These are phyloP conservation scores for Penicillium palitans DNA, from an alignment of 2,329 filamentous ascomycete genomes.

Conservation along the genomic window DNA sequence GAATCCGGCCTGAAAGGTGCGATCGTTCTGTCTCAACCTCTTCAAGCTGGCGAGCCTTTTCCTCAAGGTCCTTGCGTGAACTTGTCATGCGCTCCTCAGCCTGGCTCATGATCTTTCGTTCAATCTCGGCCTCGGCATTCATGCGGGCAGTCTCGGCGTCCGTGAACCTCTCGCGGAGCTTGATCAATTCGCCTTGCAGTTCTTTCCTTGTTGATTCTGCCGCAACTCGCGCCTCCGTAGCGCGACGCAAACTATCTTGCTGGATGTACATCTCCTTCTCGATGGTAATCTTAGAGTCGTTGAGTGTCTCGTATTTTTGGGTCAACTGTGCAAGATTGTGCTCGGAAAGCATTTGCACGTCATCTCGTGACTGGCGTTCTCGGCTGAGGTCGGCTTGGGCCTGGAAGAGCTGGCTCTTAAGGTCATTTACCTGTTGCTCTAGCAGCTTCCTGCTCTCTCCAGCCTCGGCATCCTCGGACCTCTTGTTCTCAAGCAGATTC, in stretches of 20 bases:
- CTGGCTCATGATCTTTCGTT: slow-evolving; percentile 73
- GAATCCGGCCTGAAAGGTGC: slow-evolving; percentile 75
- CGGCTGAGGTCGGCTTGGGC: slow-evolving; percentile 85
- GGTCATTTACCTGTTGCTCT: slow-evolving; percentile 80
- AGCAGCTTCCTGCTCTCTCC: slow-evolving; percentile 77
- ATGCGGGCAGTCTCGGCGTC: slow-evolving; percentile 82
- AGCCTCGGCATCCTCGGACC: slow-evolving; percentile 85
- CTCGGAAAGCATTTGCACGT: slow-evolving; percentile 85
- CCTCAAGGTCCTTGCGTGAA: slow-evolving; percentile 76
- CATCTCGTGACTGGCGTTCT: slow-evolving; percentile 89
- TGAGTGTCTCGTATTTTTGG: slow-evolving; percentile 80
- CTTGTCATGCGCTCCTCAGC: slow-evolving; percentile 78
- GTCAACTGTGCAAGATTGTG: slow-evolving; percentile 82
- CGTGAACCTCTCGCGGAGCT: slow-evolving; percentile 77
- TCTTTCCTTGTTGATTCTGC: slow-evolving; percentile 89
- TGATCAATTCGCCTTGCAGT: slow-evolving; percentile 80
- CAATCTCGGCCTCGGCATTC: slow-evolving; percentile 76
- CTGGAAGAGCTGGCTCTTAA: slow-evolving; percentile 82
- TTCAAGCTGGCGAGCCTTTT: slow-evolving; percentile 71
- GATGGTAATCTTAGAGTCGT: slow-evolving; percentile 94
- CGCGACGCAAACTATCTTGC: slow-evolving; percentile 83
- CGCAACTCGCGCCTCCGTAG: slow-evolving; percentile 74
- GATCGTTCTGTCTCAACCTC: slow-evolving; percentile 78
- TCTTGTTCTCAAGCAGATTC: slow-evolving; percentile 78
- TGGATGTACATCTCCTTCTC: slow-evolving; percentile 97